A percentile compares a stretch with the other conserved stretches of the same genome.
phyloP scores from a whole-genome alignment of 1,139 yeast genomes.

The Suhomyces chickasaworum region DNA sequence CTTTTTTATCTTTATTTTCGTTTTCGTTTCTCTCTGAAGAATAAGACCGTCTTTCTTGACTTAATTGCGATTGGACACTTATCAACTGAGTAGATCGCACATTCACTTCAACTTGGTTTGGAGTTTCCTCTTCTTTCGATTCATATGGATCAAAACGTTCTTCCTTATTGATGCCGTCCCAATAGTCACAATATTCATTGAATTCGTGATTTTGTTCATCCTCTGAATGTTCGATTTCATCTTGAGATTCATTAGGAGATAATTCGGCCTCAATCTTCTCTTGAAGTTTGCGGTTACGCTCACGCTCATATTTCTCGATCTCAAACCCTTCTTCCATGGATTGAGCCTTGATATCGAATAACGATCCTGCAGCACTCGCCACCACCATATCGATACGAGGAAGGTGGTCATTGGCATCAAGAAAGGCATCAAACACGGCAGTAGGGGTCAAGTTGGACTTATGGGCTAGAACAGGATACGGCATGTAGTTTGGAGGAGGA shows the following conservation, averaged over 20 bases:
- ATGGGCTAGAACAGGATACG: slow-evolving; percentile 46
- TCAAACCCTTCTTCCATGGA: slow-evolving; percentile 39
- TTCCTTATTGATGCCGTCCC: slow-evolving; percentile 8
- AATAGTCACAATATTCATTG: slow-evolving; percentile 12
- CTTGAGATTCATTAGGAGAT: not conserved
- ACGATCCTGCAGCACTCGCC: slow-evolving; percentile 53
- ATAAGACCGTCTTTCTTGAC: slow-evolving; percentile 2
- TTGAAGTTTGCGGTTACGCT: slow-evolving; percentile 3
- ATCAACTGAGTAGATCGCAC: slow-evolving; percentile 4
- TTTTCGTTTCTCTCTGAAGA: not conserved
- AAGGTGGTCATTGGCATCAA: slow-evolving; percentile 40
- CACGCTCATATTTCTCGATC: slow-evolving; percentile 6
- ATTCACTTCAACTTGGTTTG: slow-evolving; percentile 2
- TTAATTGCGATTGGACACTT: slow-evolving; percentile 1
- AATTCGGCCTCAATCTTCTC: not conserved
- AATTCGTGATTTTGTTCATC: slow-evolving; percentile 7
- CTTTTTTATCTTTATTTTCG: too few species aligned
- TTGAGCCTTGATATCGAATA: slow-evolving; percentile 39
- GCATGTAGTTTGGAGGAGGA: slow-evolving; percentile 53
- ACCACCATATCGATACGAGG: slow-evolving; percentile 51
- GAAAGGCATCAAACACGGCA: slow-evolving; percentile 39
- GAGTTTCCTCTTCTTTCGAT: not conserved
- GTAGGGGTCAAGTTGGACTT: slow-evolving; percentile 38
- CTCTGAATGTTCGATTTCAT: slow-evolving; percentile 4
- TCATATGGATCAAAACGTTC: slow-evolving; percentile 8